These are phyloP conservation scores for Aspergillus heteromorphus DNA, from an alignment of 495 filamentous ascomycete genomes.

Conservation along the genomic window DNA sequence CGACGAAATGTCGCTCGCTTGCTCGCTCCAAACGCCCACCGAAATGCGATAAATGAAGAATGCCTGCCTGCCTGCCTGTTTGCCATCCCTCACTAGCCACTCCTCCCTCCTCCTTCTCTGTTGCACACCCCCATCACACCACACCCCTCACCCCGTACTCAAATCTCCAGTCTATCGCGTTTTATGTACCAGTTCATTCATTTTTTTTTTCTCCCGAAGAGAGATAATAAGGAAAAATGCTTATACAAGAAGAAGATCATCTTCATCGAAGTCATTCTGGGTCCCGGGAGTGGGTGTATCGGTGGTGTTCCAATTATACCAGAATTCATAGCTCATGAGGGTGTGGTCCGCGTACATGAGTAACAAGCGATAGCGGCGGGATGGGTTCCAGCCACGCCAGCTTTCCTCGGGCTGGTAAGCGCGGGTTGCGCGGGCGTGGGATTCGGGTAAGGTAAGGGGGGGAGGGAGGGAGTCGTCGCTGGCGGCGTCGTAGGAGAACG, in stretches of 20 bases:
- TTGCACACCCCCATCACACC: no score
- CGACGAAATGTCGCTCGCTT: no score
- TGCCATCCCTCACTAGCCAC: no score
- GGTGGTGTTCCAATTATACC: constrained; percentile 33
- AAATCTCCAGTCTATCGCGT: not conserved
- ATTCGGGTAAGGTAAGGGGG: constrained; percentile 31
- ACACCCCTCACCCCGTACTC: no score
- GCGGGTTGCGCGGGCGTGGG: constrained; percentile 34
- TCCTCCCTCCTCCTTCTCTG: no score
- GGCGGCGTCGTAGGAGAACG: not conserved
- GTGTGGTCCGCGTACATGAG: constrained; percentile 71
- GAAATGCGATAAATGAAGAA: not conserved
- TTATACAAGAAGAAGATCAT: constrained; percentile 12
- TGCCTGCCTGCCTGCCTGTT: no score
- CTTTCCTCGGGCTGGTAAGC: constrained; percentile 33
- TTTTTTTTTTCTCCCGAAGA: not conserved
- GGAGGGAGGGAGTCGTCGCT: not conserved
- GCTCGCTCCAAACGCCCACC: not conserved
- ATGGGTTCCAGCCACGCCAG: constrained; percentile 38
- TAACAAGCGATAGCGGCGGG: constrained; percentile 61
- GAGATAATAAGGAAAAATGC: not conserved
- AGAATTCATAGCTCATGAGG: constrained; percentile 77
- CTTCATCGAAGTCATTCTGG: constrained; percentile 6
- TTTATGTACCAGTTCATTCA: not conserved
- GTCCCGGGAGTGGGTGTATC: not conserved